Conservation (phyloP, 2,329 filamentous ascomycete genomes). For the Blastomyces gilchristii region DNA sequence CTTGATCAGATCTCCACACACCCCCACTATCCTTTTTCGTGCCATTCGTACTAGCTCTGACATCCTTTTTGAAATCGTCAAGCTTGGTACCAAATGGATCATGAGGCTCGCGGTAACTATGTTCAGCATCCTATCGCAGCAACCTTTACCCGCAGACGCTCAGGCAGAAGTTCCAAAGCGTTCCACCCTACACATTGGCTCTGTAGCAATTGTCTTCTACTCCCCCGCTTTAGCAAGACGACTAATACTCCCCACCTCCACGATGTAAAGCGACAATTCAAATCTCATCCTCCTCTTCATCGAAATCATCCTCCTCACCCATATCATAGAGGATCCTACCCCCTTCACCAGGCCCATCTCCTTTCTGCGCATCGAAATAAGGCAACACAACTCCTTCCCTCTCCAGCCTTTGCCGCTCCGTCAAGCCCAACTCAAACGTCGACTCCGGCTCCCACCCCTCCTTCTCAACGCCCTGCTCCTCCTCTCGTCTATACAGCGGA, state of each 20-base stretch:
- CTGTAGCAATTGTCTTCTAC: not conserved
- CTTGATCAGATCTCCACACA: not conserved
- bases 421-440: conserved; percentile 78
- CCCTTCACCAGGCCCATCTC: conserved; percentile 60
- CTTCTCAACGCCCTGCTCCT: conserved; percentile 35
- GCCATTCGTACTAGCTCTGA: not conserved
- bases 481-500: conserved; percentile 50
- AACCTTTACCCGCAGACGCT: not conserved
- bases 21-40: not conserved
- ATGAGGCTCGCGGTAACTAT: not conserved
- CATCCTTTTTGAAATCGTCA: not conserved
- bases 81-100: not conserved
- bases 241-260: not conserved
- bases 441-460: conserved; percentile 43
- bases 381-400: conserved; percentile 83
- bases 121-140: not conserved
- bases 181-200: not conserved
- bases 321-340: conserved; percentile 94
- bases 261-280: conserved; percentile 28
- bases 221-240: not conserved
- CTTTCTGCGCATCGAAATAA: conserved; percentile 92
- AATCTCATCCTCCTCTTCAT: conserved; percentile 90
- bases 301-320: conserved; percentile 92
- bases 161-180: not conserved
- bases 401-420: conserved; percentile 79